These are phyloP conservation scores for Monilinia vaccinii-corymbosi DNA, from an alignment of 2,329 filamentous ascomycete genomes.

Conservation along the genomic window DNA sequence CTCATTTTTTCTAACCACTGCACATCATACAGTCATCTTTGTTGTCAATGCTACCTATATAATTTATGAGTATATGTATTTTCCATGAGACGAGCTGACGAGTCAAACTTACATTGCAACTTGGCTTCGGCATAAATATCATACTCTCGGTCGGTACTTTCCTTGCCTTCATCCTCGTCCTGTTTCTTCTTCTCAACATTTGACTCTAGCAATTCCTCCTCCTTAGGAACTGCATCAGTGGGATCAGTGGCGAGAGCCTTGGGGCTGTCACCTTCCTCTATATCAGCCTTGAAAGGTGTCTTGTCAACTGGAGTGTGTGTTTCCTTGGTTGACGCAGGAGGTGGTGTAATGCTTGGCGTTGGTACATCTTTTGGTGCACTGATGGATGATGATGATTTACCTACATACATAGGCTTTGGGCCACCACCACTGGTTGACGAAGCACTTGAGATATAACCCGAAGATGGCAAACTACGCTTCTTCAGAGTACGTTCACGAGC, in stretches of 20 bases:
- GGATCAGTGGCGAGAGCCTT: constrained; percentile 70
- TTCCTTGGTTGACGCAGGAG: constrained; percentile 31
- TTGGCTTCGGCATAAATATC: constrained; percentile 96
- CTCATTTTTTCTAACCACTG: constrained; percentile 56
- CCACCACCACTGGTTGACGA: constrained; percentile 46
- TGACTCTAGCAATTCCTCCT: constrained; percentile 55
- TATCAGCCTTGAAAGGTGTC: constrained; percentile 67
- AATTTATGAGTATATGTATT: constrained; percentile 28
- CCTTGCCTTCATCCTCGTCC: constrained; percentile 63
- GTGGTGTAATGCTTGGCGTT: constrained; percentile 60
- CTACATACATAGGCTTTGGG: constrained; percentile 59
- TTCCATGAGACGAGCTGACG: not conserved
- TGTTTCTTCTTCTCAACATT: constrained; percentile 48
- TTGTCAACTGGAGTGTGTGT: constrained; percentile 40
- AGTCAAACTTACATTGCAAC: constrained; percentile 61
- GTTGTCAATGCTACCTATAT: constrained; percentile 84
- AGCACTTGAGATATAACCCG: constrained; percentile 32
- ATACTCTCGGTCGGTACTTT: constrained; percentile 64
- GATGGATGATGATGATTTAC: constrained; percentile 30
- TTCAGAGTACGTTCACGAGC: constrained; percentile 53
- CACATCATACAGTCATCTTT: constrained; percentile 94
- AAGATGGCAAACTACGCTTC: constrained; percentile 57
- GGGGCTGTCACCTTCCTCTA: constrained; percentile 68
- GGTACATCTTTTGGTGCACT: constrained; percentile 50
- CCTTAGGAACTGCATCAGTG: constrained; percentile 44